Evolutionary conservation across 1,284 basidiomycete species (phyloP).

Genomic region (Malassezia vespertilionis): DNA sequence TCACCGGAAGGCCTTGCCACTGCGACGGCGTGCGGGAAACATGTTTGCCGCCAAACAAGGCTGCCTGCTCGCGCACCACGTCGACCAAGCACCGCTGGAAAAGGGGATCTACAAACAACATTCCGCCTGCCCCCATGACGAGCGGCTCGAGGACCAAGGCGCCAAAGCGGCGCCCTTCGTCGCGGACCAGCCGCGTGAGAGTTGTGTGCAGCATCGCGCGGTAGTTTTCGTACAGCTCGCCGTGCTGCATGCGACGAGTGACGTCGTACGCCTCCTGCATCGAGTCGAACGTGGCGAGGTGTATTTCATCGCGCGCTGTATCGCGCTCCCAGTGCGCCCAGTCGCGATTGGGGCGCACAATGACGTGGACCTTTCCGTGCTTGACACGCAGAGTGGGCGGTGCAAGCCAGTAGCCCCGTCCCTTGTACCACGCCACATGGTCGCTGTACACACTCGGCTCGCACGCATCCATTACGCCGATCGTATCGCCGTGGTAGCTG

Average conservation of each 20-base stretch:
- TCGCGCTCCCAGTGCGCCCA: background rate
- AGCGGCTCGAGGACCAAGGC: slow-evolving; percentile 83
- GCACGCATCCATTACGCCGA: slow-evolving; percentile 92
- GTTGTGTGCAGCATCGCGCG: slow-evolving; percentile 55
- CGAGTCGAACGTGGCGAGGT: slow-evolving; percentile 45
- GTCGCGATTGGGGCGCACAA: background rate
- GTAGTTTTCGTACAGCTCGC: slow-evolving; percentile 59
- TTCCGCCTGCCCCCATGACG: slow-evolving; percentile 88
- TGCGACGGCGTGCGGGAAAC: slow-evolving; percentile 28
- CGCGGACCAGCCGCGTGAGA: slow-evolving; percentile 52
- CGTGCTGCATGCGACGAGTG: slow-evolving; percentile 54
- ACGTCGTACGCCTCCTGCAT: slow-evolving; percentile 66
- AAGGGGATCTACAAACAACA: slow-evolving; percentile 93
- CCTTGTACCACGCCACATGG: slow-evolving; percentile 83
- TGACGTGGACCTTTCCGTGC: slow-evolving; percentile 24
- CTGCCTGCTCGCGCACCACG: slow-evolving; percentile 56
- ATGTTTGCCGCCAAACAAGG: slow-evolving; percentile 49
- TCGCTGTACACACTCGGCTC: slow-evolving; percentile 72
- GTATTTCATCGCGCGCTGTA: background rate
- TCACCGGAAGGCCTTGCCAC: slow-evolving; percentile 72
- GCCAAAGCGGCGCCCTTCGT: slow-evolving; percentile 50
- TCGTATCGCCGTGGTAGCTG: slow-evolving; percentile 95
- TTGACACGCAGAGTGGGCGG: slow-evolving; percentile 65
- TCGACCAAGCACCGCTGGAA: slow-evolving; percentile 83
- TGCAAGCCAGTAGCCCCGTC: slow-evolving; percentile 86